These are phyloP conservation scores for Xylaria cubensis DNA, from an alignment of 495 filamentous ascomycete genomes.

Conservation along the genomic window DNA sequence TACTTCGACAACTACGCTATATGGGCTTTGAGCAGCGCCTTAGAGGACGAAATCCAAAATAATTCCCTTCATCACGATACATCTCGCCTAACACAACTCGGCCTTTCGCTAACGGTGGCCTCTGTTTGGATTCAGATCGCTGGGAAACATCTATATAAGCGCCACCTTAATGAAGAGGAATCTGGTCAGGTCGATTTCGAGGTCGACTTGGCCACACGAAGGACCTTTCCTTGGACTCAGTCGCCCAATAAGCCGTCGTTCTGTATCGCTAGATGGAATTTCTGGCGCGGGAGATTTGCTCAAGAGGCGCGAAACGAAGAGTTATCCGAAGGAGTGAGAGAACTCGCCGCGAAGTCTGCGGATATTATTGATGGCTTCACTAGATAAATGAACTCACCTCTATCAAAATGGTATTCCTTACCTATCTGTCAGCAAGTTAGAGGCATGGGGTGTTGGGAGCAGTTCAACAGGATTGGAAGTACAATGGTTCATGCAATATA, in stretches of 20 bases:
- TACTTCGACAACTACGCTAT: conserved; percentile 15
- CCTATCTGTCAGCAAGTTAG: too few relatives aligned
- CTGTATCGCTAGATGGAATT: background rate
- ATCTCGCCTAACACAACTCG: conserved; percentile 7
- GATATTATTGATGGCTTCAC: background rate
- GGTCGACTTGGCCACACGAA: background rate
- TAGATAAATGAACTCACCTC: background rate
- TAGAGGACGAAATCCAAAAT: conserved; percentile 7
- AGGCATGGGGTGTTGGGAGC: too few relatives aligned
- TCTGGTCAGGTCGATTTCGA: background rate
- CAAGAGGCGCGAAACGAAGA: background rate
- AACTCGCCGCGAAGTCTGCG: background rate
- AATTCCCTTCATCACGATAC: conserved; percentile 1
- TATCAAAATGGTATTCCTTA: background rate
- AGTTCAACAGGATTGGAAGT: too few relatives aligned
- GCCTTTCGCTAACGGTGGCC: conserved; percentile 26
- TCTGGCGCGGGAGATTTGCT: background rate
- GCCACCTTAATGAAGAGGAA: background rate
- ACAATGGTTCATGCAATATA: too few relatives aligned
- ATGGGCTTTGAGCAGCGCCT: conserved; percentile 33
- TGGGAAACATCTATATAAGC: conserved; percentile 15
- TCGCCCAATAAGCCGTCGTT: background rate
- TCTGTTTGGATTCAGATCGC: conserved; percentile 28
- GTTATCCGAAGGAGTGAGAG: background rate
- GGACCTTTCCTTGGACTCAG: background rate